These are phyloP conservation scores for Collybiopsis luxurians DNA, from an alignment of 768 basidiomycete genomes.

Conservation along the genomic window DNA sequence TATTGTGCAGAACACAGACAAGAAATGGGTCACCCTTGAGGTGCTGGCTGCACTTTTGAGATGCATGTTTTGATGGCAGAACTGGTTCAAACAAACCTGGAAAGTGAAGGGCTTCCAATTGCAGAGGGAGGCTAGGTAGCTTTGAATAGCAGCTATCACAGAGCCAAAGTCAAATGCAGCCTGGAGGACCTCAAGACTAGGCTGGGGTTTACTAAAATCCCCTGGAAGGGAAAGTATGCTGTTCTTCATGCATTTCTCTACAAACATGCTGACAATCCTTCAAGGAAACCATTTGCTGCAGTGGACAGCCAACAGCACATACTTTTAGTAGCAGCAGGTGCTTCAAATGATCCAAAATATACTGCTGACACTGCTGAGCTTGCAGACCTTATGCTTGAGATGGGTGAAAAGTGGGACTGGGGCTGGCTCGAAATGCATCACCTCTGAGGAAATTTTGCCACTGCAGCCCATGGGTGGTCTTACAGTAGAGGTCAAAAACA, in stretches of 20 bases:
- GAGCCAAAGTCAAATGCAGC: not conserved
- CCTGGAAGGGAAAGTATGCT: not conserved
- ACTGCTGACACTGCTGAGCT: no score
- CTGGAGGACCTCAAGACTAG: no score
- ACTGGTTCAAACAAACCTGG: not conserved
- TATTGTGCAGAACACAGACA: not conserved
- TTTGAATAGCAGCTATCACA: not conserved
- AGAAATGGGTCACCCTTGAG: not conserved
- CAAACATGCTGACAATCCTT: not conserved
- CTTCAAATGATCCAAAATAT: not conserved
- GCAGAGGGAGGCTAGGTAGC: not conserved
- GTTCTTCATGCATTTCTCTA: not conserved
- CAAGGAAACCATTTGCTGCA: not conserved
- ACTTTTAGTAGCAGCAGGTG: not conserved
- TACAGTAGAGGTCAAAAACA: not conserved
- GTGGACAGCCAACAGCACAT: not conserved
- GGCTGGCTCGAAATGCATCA: not conserved
- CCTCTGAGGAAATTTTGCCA: not conserved
- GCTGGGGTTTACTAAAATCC: not conserved
- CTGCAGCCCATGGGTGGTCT: not conserved
- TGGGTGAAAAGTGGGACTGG: not conserved
- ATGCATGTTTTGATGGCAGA: not conserved
- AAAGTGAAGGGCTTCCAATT: not conserved
- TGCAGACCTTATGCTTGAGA: not conserved
- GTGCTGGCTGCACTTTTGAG: not conserved